Evolutionary conservation across 169 alveolate species (phyloP), one percentile per base, ranked within the genome.

Genomic region (Blepharisma undulans): DNA sequence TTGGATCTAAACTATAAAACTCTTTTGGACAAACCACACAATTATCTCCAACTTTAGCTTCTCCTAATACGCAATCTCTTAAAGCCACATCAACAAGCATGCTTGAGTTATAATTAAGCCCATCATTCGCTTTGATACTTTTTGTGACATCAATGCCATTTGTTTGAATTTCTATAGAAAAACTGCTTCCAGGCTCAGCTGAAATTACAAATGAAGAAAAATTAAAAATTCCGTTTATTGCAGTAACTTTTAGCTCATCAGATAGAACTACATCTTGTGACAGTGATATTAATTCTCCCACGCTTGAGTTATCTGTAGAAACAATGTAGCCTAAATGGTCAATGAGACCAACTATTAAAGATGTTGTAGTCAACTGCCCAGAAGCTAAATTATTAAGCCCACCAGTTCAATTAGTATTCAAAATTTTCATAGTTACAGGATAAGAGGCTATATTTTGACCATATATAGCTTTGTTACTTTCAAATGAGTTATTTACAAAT

Each of bases 391-490:
- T 76, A 14, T 76, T 18, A 18, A 76, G 84, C 12, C 14, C 25
- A 10, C 74, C 88, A 80, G 16, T 80, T 80, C 72, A 80, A n/a
- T n/a, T n/a, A n/a, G n/a, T 80, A 16, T 80, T 10, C 22, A 10
- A 12, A 16, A 25, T 25, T 16, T 25, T 32, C 16, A 80, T 18
- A 16, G 14, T 10, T 16, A 10, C 16, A 18, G 90, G 59, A 10
- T 48, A 48, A 34, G 81, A 48, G 14, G 90, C 90, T 16, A 84
- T 19, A 61, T 84, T 61, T n/a, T 18, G 16, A 19, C 90, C 90
- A 84, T 84, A 84, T 8, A 60, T 32, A 18, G 90, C 90, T 14
- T 8, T 59, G 36, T 84, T 84, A 32, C 60, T 60, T 34, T 76
- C n/a, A 61, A n/a, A n/a, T n/a, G n/a, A n/a, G n/a, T n/a, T n/a